A percentile compares a stretch with the other conserved stretches of the same genome.
phyloP scores from a whole-genome alignment of 2,329 filamentous ascomycete genomes.

The Cordyceps farinosa region DNA sequence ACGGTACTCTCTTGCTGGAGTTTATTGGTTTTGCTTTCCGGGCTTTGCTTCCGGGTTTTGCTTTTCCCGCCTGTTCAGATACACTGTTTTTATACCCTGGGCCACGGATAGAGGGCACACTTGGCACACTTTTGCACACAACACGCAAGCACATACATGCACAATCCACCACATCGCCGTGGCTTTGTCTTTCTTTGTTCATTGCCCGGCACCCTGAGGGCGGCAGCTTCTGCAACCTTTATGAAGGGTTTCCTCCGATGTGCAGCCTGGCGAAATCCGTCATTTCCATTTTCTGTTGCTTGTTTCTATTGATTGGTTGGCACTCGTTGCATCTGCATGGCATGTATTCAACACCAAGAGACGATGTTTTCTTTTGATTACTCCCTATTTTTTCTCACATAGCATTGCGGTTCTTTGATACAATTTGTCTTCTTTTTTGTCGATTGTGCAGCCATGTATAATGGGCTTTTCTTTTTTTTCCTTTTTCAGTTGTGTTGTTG shows the following conservation, averaged over 20 bases:
- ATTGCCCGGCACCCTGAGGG: background rate
- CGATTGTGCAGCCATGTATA: background rate
- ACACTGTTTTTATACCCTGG: constrained; percentile 16
- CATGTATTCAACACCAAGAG: background rate
- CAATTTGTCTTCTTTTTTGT: background rate
- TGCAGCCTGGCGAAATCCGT: background rate
- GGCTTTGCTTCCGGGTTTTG: background rate
- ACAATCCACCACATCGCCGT: background rate
- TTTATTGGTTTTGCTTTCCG: background rate
- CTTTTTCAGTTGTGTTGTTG: background rate
- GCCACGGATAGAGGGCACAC: constrained; percentile 10
- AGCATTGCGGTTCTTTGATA: constrained; percentile 4
- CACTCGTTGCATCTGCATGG: background rate
- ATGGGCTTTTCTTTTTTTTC: background rate
- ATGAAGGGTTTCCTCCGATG: background rate
- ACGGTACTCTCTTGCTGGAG: background rate
- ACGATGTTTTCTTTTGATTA: background rate
- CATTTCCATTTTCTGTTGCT: background rate
- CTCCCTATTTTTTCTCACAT: constrained; percentile 2
- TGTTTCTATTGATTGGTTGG: background rate
- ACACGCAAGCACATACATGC: background rate
- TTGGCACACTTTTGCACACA: background rate
- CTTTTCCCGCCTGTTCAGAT: constrained; percentile 5
- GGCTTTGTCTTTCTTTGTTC: background rate
- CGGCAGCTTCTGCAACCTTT: too few species aligned